Base-by-base conservation (phyloP, 345 rosid genomes). In the Lumnitzera racemosa region DNA sequence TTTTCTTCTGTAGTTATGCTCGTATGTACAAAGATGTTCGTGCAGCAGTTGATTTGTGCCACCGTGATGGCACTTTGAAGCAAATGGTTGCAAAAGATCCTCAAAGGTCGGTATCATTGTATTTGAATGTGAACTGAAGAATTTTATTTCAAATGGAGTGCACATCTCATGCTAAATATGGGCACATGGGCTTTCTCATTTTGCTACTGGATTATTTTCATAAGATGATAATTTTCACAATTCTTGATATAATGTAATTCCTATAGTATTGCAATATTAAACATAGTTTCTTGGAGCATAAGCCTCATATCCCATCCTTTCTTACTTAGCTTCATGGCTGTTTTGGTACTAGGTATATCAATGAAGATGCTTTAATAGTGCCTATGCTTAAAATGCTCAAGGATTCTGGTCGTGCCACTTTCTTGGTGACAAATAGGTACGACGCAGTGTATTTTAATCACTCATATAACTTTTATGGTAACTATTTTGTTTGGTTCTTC, bases 391-490 rank as follows among this genome's bases (percentile, higher is more conserved):
- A 83, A 74, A 88, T 94, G 97, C 84, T 94, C 5, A 83, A 90
- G 72, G 81, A 90, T 74, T 94, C 96, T 63, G 90, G 95, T 31
- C 97, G 99, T 64, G 74, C 83, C 47, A 94, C 96, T 51, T 94
- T 94, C 85, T 77, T 94, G 83, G 99, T 90, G 79, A 94, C 99
- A 67, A 94, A 94, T 73, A 94, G 97, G 99, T 88, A 73, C 20
- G 15, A 36, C 43, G 3, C 36, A 29, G 7, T 29, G 12, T 24
- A n/a, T 20, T 66, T 24, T 53, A 53, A 62, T 47, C 57, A 27
- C 46, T 59, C 46, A 23, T 23, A 31, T 49, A 36, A 11, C 15
- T 11, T 11, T 12, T 63, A 6, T 20, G 20, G 24, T n/a, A 41
- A 53, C n/a, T 20, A 41, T 5, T 58, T 9, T 15, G 27, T 58